Base-by-base conservation (phyloP, 225 moss, liverwort and hornwort species). In the Pseudoscleropodium purum region DNA sequence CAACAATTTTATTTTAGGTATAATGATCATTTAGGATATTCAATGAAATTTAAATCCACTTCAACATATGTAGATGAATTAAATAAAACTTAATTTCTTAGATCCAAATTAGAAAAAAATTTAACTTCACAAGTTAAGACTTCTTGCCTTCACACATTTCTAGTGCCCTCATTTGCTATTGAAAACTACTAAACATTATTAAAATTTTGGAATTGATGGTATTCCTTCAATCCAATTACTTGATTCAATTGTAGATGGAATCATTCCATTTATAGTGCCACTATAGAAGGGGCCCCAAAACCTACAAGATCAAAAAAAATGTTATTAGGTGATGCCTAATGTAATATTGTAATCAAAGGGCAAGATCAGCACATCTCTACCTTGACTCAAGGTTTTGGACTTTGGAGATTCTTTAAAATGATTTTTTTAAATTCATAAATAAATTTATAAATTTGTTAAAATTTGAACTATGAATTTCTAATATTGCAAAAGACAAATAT, bases 251-350 rank as follows among this genome's bases (percentile, higher is more conserved):
- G 10, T 17, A 31, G 7, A 47, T 47, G 7, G 6, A 45, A 43
- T 73, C 29, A 27, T 27, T 74, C 2, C 18, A 74, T 18, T 74
- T 47, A 6, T 30, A 6, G 30, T 30, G 29, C 1, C 3, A 29
- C 0, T 17, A 0, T 74, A 45, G 18, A 18, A 74, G 6, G 13
- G 14, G 1, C 17, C 2, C 30, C 1, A 6, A 47, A 3, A 31
- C 6, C 31, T 31, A 47, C 2, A 31, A 7, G 30, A 47, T 75
- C 1, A 47, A 30, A 47, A 47, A 30, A 31, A 11, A 18, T 74
- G 6, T 30, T 47, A 47, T 47, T 11, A 31, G 6, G 18, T 18
- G 7, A 31, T 75, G 18, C 45, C 45, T 45, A 45, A 29, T 29
- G 9, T 73, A 73, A 74, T 29, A 29, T 6, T 0, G 0, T 29